These are phyloP conservation scores for Forsythia suspensa DNA, from an alignment of 257 asterid genomes.

Conservation along the genomic window DNA sequence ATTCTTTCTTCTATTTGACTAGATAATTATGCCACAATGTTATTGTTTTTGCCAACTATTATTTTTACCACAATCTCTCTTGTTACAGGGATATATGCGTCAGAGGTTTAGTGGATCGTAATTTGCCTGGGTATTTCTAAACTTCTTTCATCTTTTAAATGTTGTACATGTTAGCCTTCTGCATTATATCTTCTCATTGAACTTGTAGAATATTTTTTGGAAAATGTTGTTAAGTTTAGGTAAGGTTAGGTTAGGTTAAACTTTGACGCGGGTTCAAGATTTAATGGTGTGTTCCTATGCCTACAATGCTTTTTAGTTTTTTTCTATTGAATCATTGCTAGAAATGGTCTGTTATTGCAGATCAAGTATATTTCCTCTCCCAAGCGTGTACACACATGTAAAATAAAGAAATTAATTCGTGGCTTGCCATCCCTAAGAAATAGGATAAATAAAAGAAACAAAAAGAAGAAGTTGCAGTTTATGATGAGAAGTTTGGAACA, in stretches of 20 bases:
- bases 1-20: not conserved
- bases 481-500: not conserved
- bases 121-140: constrained; percentile 86
- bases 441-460: not conserved
- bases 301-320: not conserved
- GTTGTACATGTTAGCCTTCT: not conserved
- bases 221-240: not conserved
- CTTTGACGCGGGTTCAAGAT: not conserved
- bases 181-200: not conserved
- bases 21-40: not conserved
- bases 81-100: constrained; percentile 86
- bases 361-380: not conserved
- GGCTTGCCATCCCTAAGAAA: not conserved
- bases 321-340: not conserved
- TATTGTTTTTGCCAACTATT: constrained; percentile 20
- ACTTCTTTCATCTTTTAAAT: not conserved
- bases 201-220: not conserved
- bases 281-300: not conserved
- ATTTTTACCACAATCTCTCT: constrained; percentile 7
- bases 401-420: not conserved
- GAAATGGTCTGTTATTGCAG: not conserved
- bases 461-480: not conserved
- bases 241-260: not conserved
- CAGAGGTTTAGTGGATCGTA: constrained; percentile 85
- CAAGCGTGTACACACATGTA: not conserved